Evolutionary conservation across 2,329 filamentous ascomycete species (phyloP).

Genomic region (Aphanoascus verrucosus): DNA sequence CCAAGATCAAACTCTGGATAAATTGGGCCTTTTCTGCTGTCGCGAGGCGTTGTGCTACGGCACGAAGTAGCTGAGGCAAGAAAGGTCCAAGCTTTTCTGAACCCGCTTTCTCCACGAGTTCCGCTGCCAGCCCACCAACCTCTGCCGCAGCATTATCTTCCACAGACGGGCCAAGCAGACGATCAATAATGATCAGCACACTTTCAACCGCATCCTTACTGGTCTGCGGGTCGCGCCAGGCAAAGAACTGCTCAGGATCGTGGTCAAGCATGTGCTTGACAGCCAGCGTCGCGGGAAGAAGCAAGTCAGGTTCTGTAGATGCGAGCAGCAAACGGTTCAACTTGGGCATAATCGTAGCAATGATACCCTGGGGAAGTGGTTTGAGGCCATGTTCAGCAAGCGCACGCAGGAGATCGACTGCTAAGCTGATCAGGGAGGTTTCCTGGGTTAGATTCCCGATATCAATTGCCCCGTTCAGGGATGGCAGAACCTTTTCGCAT

Average conservation of each 20-base stretch:
- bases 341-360: constrained; percentile 76
- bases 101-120: constrained; percentile 90
- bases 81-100: constrained; percentile 83
- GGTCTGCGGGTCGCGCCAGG: constrained; percentile 65
- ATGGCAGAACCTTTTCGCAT: constrained; percentile 77
- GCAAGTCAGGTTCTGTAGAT: constrained; percentile 74
- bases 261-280: constrained; percentile 84
- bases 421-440: constrained; percentile 66
- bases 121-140: constrained; percentile 85
- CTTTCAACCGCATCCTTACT: constrained; percentile 79
- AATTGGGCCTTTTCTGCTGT: constrained; percentile 77
- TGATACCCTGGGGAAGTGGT: constrained; percentile 76
- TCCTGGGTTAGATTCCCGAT: constrained; percentile 77
- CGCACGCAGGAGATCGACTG: constrained; percentile 70
- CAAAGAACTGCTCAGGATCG: constrained; percentile 80
- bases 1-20: constrained; percentile 89
- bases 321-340: constrained; percentile 71
- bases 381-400: constrained; percentile 73
- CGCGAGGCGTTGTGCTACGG: constrained; percentile 74
- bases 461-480: constrained; percentile 79
- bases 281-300: constrained; percentile 74
- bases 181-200: constrained; percentile 82
- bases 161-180: constrained; percentile 70
- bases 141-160: constrained; percentile 93
- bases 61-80: constrained; percentile 74